phyloP scores from a whole-genome alignment of 371 early-diverging fungal genomes.

The Actinomucor elegans region DNA sequence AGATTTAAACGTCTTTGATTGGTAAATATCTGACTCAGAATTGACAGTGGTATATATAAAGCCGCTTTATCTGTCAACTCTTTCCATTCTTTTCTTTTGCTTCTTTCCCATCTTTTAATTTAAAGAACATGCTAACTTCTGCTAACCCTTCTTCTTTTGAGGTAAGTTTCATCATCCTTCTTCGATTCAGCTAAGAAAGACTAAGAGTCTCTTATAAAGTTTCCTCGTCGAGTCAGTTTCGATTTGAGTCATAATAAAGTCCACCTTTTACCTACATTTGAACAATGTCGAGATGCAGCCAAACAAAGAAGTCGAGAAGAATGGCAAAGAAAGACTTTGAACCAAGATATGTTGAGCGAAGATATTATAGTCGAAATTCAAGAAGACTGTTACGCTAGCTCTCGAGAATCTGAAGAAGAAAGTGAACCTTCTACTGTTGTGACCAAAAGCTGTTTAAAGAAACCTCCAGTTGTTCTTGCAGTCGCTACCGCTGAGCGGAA shows the following conservation, averaged over 20 bases:
- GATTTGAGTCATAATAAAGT: constrained; percentile 45
- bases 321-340: constrained; percentile 28
- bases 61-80: neutral
- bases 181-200: neutral
- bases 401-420: constrained; percentile 10
- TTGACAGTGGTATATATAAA: neutral
- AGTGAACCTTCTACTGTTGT: neutral
- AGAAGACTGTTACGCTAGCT: constrained; percentile 14
- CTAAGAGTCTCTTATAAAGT: neutral
- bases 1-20: neutral
- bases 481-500: neutral
- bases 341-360: constrained; percentile 41
- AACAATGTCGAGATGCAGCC: constrained; percentile 35
- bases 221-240: constrained; percentile 44
- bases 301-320: constrained; percentile 34
- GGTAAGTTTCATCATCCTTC: neutral
- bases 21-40: neutral
- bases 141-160: neutral
- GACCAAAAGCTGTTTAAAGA: constrained; percentile 25
- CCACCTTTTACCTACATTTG: constrained; percentile 38
- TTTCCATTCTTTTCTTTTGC: neutral
- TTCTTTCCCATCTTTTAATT: neutral
- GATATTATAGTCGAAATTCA: constrained; percentile 45
- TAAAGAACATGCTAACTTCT: constrained; percentile 13
- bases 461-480: constrained; percentile 7